Conservation (phyloP, 768 basidiomycete species). For the Wakefieldia striispora region DNA sequence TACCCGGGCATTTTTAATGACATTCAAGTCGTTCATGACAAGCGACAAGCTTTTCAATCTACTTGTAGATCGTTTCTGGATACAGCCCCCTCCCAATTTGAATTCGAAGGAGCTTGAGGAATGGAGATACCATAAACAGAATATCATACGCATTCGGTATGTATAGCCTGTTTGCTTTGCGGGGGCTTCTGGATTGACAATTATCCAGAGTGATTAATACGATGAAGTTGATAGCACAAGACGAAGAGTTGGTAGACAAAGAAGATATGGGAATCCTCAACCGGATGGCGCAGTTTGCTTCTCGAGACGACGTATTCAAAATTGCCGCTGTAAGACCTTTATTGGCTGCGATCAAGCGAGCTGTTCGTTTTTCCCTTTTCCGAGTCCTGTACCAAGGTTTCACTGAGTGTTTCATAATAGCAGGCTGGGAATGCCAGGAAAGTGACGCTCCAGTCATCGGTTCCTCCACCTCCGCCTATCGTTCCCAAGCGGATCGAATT, state of each 20-base stretch:
- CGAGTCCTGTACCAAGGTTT: neutral
- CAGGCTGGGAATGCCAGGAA: slow-evolving; percentile 34
- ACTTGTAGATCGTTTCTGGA: slow-evolving; percentile 54
- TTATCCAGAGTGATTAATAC: slow-evolving; percentile 57
- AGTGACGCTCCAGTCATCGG: slow-evolving; percentile 34
- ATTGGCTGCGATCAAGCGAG: slow-evolving; percentile 46
- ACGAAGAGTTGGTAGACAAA: slow-evolving; percentile 51
- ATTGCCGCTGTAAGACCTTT: slow-evolving; percentile 50
- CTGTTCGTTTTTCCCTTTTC: slow-evolving; percentile 36
- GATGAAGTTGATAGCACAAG: slow-evolving; percentile 59
- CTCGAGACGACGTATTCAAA: slow-evolving; percentile 38
- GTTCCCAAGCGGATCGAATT: slow-evolving; percentile 49
- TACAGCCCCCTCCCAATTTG: slow-evolving; percentile 49
- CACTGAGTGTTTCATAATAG: slow-evolving; percentile 9
- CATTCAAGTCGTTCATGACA: slow-evolving; percentile 65
- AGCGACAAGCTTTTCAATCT: slow-evolving; percentile 53
- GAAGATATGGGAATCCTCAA: slow-evolving; percentile 52
- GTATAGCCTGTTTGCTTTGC: slow-evolving; percentile 9
- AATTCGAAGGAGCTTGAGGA: slow-evolving; percentile 43
- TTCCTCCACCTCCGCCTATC: slow-evolving; percentile 51
- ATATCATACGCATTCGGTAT: slow-evolving; percentile 57
- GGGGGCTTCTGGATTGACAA: neutral
- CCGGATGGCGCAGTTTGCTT: slow-evolving; percentile 52
- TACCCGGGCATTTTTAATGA: slow-evolving; percentile 63
- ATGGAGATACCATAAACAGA: slow-evolving; percentile 59